A percentile compares a stretch with the other conserved stretches of the same genome.
phyloP scores from a whole-genome alignment of 2,329 filamentous ascomycete species.

The Xylariaceae sp. region DNA sequence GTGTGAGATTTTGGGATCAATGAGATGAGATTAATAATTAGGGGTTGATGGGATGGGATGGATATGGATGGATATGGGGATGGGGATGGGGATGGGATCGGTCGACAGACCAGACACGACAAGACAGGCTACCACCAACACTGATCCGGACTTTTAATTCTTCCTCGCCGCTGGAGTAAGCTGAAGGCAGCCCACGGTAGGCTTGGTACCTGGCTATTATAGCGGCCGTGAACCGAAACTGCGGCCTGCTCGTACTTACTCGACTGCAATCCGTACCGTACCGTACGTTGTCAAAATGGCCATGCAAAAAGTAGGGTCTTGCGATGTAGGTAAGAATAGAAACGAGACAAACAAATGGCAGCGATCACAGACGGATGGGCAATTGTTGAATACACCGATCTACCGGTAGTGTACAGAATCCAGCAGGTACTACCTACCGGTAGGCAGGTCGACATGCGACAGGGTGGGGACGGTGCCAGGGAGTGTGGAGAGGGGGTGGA shows the following conservation, averaged over 20 bases:
- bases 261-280: too few species aligned
- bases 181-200: too few species aligned
- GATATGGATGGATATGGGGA: background rate
- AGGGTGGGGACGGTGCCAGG: background rate
- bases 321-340: background rate
- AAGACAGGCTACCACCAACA: background rate
- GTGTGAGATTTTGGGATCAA: slow-evolving; percentile 1
- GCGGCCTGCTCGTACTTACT: slow-evolving; percentile 10
- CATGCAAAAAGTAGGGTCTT: too few species aligned
- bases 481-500: slow-evolving; percentile 3
- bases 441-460: background rate
- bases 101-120: too few species aligned
- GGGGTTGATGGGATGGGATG: background rate
- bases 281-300: too few species aligned
- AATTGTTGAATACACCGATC: slow-evolving; percentile 17
- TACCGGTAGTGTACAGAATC: slow-evolving; percentile 3
- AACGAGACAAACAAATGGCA: background rate
- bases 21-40: background rate
- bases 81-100: background rate
- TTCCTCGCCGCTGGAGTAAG: slow-evolving; percentile 12
- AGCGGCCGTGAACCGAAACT: slow-evolving; percentile 2
- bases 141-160: background rate
- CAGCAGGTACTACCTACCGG: slow-evolving; percentile 1
- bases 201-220: too few species aligned
- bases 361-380: slow-evolving; percentile 3